These are phyloP conservation scores for Glutinoglossum americanum DNA, from an alignment of 495 filamentous ascomycete species.

Conservation along the genomic window DNA sequence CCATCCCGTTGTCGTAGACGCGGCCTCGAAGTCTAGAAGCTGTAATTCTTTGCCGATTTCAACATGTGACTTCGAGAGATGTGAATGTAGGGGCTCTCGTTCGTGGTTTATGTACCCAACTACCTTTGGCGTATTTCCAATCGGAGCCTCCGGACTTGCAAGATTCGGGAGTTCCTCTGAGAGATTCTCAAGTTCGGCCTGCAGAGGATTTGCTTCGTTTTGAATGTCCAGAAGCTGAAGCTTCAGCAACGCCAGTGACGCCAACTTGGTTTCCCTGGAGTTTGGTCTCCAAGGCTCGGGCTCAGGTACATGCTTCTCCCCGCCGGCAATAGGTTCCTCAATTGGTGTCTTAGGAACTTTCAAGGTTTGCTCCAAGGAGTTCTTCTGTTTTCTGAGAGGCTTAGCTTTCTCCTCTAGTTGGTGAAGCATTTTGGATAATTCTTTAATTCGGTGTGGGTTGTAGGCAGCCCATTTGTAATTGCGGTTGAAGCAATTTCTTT, in stretches of 20 bases:
- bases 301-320: too few relatives aligned
- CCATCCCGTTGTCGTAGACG: conserved; percentile 67
- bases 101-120: conserved; percentile 58
- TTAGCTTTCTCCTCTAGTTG: conserved; percentile 32
- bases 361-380: conserved; percentile 18
- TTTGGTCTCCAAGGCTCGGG: too few relatives aligned
- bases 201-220: conserved; percentile 32
- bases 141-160: conserved; percentile 52
- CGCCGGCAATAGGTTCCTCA: too few relatives aligned
- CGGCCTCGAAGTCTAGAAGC: conserved; percentile 66
- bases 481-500: conserved; percentile 59
- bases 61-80: conserved; percentile 47
- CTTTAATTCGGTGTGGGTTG: conserved; percentile 46
- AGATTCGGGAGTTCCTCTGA: conserved; percentile 73
- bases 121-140: conserved; percentile 35
- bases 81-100: conserved; percentile 22
- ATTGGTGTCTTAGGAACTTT: too few relatives aligned
- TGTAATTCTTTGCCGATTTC: conserved; percentile 62
- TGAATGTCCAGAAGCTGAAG: conserved; percentile 35
- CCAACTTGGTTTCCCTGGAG: conserved; percentile 8
- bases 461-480: conserved; percentile 53
- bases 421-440: conserved; percentile 47
- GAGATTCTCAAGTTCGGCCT: conserved; percentile 46
- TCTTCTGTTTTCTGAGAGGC: conserved; percentile 33
- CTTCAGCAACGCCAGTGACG: conserved; percentile 50